phyloP scores from a whole-genome alignment of 75 land plant genomes.

The Sequoiadendron giganteum region DNA sequence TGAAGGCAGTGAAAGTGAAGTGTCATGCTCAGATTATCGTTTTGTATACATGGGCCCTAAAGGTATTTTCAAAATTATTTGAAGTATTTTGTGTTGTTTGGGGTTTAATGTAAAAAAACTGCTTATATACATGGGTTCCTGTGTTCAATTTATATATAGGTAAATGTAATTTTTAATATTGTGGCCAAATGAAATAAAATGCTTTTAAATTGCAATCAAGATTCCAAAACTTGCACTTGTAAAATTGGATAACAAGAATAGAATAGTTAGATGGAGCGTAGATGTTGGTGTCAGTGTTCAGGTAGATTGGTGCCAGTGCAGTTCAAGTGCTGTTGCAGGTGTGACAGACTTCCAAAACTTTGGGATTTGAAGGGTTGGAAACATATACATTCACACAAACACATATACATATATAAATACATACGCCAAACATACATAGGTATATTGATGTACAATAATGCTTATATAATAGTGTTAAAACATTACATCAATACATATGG shows the following conservation, averaged over 20 bases:
- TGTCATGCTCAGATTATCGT: conserved; percentile 78
- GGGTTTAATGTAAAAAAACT: neutral
- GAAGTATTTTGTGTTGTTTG: neutral
- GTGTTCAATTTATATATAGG: neutral
- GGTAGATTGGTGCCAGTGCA: neutral
- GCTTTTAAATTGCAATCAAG: neutral
- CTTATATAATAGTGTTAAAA: too few relatives aligned
- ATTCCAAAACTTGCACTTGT: neutral
- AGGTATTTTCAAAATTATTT: conserved; percentile 41
- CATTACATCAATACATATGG: neutral
- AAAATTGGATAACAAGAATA: neutral
- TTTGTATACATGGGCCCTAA: conserved; percentile 94
- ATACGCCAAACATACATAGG: neutral
- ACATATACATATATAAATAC: neutral
- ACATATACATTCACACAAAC: neutral
- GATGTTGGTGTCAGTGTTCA: neutral
- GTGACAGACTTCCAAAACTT: neutral
- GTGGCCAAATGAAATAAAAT: neutral
- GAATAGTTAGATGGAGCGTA: neutral
- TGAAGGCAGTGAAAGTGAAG: conserved; percentile 32
- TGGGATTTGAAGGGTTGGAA: neutral
- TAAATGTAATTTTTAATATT: too few relatives aligned
- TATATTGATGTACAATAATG: too few relatives aligned
- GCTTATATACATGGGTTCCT: neutral
- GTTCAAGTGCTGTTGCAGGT: neutral